Conservation (phyloP, 257 asterid species). For the Salvia hispanica region DNA sequence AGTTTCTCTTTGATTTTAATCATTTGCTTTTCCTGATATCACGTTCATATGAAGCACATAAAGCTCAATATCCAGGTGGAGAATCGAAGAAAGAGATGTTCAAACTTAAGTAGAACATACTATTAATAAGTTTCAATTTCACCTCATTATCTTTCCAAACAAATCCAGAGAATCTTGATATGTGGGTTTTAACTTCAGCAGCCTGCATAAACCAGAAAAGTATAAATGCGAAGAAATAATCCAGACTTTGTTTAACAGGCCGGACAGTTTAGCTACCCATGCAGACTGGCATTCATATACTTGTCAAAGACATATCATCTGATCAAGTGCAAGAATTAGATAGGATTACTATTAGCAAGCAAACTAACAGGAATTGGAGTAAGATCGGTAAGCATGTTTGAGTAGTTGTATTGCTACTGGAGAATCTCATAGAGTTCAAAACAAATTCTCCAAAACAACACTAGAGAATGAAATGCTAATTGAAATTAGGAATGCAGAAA, state of each 20-base stretch:
- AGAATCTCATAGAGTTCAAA: slow-evolving; percentile 8
- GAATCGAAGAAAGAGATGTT: not conserved
- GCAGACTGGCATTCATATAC: slow-evolving; percentile 7
- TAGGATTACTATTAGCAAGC: not conserved
- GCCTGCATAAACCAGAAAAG: slow-evolving; percentile 61
- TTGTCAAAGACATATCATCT: slow-evolving; percentile 9
- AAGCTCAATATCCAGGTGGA: slow-evolving; percentile 15
- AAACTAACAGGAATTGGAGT: slow-evolving; percentile 2
- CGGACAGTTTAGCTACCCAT: slow-evolving; percentile 7
- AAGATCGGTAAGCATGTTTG: slow-evolving; percentile 17
- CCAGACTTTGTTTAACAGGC: slow-evolving; percentile 1
- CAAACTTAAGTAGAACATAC: not conserved
- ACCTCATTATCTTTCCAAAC: slow-evolving; percentile 95
- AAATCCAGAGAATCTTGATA: slow-evolving; percentile 87
- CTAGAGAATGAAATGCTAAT: slow-evolving; percentile 6
- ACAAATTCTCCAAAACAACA: not conserved
- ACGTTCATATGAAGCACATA: slow-evolving; percentile 21
- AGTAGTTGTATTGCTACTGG: not conserved
- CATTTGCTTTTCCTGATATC: slow-evolving; percentile 78
- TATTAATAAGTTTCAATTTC: slow-evolving; percentile 6
- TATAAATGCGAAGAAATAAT: slow-evolving; percentile 9
- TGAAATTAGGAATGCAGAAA: slow-evolving; percentile 1
- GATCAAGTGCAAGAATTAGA: slow-evolving; percentile 5
- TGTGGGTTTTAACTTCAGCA: slow-evolving; percentile 68
- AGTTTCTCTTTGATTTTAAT: slow-evolving; percentile 74